Evolutionary conservation across 2,329 filamentous ascomycete species (phyloP), one percentile per base, ranked within the genome.

Genomic region (Fusarium heterosporum): DNA sequence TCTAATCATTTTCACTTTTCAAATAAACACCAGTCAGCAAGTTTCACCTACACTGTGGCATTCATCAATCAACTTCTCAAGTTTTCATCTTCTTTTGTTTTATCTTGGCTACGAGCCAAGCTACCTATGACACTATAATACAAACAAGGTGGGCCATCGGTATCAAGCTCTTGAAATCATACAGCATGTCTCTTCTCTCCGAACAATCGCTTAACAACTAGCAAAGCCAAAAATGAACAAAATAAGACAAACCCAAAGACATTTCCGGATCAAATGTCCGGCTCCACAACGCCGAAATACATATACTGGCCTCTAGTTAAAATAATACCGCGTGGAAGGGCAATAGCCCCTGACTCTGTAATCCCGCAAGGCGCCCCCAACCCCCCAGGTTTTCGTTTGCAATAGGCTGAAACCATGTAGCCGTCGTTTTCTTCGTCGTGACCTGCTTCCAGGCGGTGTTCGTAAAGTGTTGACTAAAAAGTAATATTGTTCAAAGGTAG

Each of bases 401-500:
- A 58, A 62, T 57, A 66, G 48, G 50, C 67, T 63, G 67, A 67
- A 64, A 61, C 64, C 54, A 64, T 64, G 65, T 61, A 62, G 60
- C 55, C 59, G 43, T 72, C 55, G 30, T 67, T 36, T 56, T 58
- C 48, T 58, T 54, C 50, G 67, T 49, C 62, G 36, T 57, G 55
- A 39, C 55, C 59, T 48, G 66, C 48, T 61, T 51, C 56, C 58
- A 66, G 55, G 54, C 45, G 55, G 55, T 64, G 39, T 61, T 61
- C 64, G 51, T 57, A 68, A 69, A 52, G 38, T 52, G 17, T 61
- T 55, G 61, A 75, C 66, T 74, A 74, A 75, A 75, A 75, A 75
- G 61, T 58, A 60, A 66, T 75, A 75, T 68, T 59, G 59, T 68
- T 73, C 68, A 71, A 72, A 63, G 48, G 59, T 64, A 51, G 47